A percentile compares a stretch with the other conserved stretches of the same genome.
These are phyloP conservation scores for Botryococcus braunii DNA, from an alignment of 163 green algal species.

Conservation along the genomic window DNA sequence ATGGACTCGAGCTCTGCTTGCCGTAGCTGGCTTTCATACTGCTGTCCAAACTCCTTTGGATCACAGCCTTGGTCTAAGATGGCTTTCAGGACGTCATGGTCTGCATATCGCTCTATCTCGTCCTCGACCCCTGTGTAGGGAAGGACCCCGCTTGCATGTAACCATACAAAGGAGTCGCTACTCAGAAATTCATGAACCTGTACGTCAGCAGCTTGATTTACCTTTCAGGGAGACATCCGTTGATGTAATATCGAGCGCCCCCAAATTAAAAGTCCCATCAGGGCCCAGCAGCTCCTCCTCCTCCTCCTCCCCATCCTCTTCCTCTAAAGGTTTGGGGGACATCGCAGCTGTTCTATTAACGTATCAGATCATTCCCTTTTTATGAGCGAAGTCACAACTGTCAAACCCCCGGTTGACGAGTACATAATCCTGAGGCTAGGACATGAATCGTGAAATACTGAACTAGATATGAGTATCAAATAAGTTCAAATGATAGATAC, in stretches of 20 bases:
- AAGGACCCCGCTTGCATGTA: neutral
- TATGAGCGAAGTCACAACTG: too few relatives aligned
- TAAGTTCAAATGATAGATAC: too few relatives aligned
- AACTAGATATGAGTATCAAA: too few relatives aligned
- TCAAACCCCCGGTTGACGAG: too few relatives aligned
- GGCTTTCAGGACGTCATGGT: slow-evolving; percentile 64
- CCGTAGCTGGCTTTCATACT: slow-evolving; percentile 76
- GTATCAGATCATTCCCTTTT: too few relatives aligned
- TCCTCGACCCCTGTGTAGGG: slow-evolving; percentile 54
- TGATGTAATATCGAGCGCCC: slow-evolving; percentile 37
- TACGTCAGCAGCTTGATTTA: neutral
- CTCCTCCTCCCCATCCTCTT: too few relatives aligned
- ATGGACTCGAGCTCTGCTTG: slow-evolving; percentile 81
- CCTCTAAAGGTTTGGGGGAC: too few relatives aligned
- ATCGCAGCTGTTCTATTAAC: too few relatives aligned
- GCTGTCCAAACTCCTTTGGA: slow-evolving; percentile 56
- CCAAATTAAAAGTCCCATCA: too few relatives aligned
- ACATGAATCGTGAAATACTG: too few relatives aligned
- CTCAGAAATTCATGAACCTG: neutral
- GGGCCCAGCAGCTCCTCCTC: too few relatives aligned
- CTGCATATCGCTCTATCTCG: slow-evolving; percentile 69
- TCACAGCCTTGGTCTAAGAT: slow-evolving; percentile 65
- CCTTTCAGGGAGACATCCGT: slow-evolving; percentile 40
- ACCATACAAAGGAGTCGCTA: neutral
- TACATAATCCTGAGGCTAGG: too few relatives aligned